Conservation (phyloP, 1,139 yeast genomes). For the Ogataea hybrid region DNA sequence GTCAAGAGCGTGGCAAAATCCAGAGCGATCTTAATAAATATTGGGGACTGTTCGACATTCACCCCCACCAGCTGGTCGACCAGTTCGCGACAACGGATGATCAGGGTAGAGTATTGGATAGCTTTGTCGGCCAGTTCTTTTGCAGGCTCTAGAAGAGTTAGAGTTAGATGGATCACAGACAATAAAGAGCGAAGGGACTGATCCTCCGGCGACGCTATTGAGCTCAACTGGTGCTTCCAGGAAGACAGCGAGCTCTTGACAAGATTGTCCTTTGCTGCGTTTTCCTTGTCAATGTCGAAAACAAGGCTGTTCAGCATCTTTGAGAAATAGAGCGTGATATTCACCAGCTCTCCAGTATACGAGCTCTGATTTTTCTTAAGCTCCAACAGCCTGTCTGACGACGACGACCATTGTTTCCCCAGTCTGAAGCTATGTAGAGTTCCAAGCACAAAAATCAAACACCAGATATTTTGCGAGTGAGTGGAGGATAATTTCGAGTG, state of each 20-base stretch:
- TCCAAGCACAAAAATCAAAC: slow-evolving; percentile 26
- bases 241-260: slow-evolving; percentile 22
- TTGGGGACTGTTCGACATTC: slow-evolving; percentile 18
- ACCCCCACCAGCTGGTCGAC: slow-evolving; percentile 4
- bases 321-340: slow-evolving; percentile 18
- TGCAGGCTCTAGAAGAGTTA: slow-evolving; percentile 22
- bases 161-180: slow-evolving; percentile 16
- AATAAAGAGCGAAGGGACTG: slow-evolving; percentile 10
- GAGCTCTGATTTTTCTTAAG: slow-evolving; percentile 14
- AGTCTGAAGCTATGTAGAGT: slow-evolving; percentile 25
- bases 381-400: slow-evolving; percentile 21
- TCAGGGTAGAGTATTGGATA: slow-evolving; percentile 10
- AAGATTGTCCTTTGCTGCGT: slow-evolving; percentile 16
- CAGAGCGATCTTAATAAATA: slow-evolving; percentile 19
- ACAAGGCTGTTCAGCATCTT: slow-evolving; percentile 23
- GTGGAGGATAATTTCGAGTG: slow-evolving; percentile 12
- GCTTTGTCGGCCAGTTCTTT: slow-evolving; percentile 8
- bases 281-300: slow-evolving; percentile 15
- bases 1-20: slow-evolving; percentile 22
- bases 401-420: slow-evolving; percentile 27
- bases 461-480: slow-evolving; percentile 23
- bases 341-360: slow-evolving; percentile 22
- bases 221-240: slow-evolving; percentile 24
- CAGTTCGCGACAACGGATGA: slow-evolving; percentile 4
- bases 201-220: slow-evolving; percentile 4